phyloP scores from a whole-genome alignment of 176 grass and related monocot genomes.

The Oryza glaberrima region DNA sequence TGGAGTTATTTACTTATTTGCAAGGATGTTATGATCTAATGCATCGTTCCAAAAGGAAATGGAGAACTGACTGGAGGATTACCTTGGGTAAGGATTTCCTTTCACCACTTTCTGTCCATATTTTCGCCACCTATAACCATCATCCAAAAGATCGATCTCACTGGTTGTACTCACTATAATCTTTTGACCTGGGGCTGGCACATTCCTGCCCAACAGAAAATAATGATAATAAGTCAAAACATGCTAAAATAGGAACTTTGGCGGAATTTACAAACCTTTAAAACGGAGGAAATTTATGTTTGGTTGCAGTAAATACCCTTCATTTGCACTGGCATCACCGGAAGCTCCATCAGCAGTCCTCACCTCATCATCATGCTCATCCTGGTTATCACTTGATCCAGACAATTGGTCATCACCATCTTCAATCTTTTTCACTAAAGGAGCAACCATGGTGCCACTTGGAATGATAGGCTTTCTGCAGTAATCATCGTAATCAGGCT shows the following conservation, averaged over 20 bases:
- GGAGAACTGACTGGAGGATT: conserved; percentile 17
- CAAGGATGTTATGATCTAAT: not conserved
- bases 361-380: conserved; percentile 1
- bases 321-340: not conserved
- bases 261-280: not conserved
- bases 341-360: not conserved
- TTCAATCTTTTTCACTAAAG: not conserved
- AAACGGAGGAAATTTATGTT: conserved; percentile 6
- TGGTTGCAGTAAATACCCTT: conserved; percentile 34
- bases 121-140: conserved; percentile 78
- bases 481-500: conserved; percentile 7
- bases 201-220: conserved; percentile 22
- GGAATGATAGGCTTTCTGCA: conserved; percentile 1
- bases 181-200: conserved; percentile 50
- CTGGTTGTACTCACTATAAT: conserved; percentile 78
- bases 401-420: conserved; percentile 26
- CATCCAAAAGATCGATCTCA: conserved; percentile 73
- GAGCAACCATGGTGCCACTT: conserved; percentile 1
- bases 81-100: conserved; percentile 64
- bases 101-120: conserved; percentile 71
- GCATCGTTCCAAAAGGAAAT: not conserved
- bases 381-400: conserved; percentile 25
- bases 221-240: not conserved
- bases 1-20: conserved; percentile 10
- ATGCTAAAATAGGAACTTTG: not conserved